A percentile compares a stretch with the other conserved stretches of the same genome.
These are phyloP conservation scores for Rhodomyrtus psidioides DNA, from an alignment of 441 rosid genomes.

Conservation along the genomic window DNA sequence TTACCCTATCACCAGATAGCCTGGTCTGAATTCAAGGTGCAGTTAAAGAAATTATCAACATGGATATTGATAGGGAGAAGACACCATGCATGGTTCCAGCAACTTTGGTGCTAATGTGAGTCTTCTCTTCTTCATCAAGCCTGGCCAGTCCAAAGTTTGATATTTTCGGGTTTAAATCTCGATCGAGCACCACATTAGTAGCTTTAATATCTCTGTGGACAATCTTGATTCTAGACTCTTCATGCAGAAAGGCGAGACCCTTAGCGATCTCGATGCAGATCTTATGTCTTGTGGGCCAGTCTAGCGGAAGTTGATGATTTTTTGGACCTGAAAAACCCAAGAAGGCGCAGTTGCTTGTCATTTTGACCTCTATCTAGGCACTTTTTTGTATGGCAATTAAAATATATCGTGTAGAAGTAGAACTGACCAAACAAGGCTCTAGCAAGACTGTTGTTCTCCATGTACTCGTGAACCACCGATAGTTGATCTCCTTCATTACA, in stretches of 20 bases:
- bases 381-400: not conserved
- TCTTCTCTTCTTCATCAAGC: constrained; percentile 6
- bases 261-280: constrained; percentile 2
- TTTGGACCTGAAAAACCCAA: not conserved
- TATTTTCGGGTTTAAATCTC: not conserved
- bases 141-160: constrained; percentile 9
- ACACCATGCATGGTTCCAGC: constrained; percentile 4
- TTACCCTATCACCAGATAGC: not conserved
- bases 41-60: not conserved
- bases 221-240: constrained; percentile 7
- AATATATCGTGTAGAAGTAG: not conserved
- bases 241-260: constrained; percentile 9
- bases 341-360: not conserved
- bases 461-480: constrained; percentile 39
- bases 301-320: not conserved
- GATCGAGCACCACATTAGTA: constrained; percentile 2
- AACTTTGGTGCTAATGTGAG: constrained; percentile 7
- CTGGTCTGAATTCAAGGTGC: constrained; percentile 35
- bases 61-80: not conserved
- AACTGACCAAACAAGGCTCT: constrained; percentile 39
- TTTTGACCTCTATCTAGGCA: not conserved
- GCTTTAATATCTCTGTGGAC: constrained; percentile 6
- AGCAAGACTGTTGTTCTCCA: constrained; percentile 52
- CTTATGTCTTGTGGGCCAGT: constrained; percentile 5
- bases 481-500: constrained; percentile 49